These are phyloP conservation scores for Wickerhamiella brachini DNA, from an alignment of 805 yeast genomes.

Conservation along the genomic window DNA sequence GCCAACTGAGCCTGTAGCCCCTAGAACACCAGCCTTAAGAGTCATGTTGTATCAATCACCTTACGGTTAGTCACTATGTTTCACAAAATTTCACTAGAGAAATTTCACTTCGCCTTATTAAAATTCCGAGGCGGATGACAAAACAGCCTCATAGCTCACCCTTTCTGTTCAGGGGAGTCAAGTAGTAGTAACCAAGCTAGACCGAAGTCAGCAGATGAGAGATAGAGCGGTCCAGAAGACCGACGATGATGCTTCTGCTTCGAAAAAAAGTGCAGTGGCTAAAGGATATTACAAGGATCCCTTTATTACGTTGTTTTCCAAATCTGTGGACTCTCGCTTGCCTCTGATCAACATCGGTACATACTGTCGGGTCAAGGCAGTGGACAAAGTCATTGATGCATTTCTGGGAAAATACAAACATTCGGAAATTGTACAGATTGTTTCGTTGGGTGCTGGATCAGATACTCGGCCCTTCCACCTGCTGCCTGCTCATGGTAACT, in stretches of 20 bases:
- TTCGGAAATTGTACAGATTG: slow-evolving; percentile 27
- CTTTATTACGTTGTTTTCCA: slow-evolving; percentile 16
- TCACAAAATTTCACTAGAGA: not conserved
- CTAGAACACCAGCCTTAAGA: slow-evolving; percentile 59
- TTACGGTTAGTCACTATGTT: slow-evolving; percentile 4
- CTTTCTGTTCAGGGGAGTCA: no score
- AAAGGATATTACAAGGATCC: slow-evolving; percentile 35
- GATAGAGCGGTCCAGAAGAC: slow-evolving; percentile 36
- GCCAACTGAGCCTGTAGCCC: slow-evolving; percentile 97
- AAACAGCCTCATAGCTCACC: no score
- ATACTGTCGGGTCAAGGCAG: slow-evolving; percentile 34
- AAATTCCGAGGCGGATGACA: no score
- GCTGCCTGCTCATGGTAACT: slow-evolving; percentile 23
- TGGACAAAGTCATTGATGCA: slow-evolving; percentile 29
- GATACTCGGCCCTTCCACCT: slow-evolving; percentile 54
- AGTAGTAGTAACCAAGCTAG: no score
- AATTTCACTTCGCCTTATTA: no score
- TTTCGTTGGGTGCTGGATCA: slow-evolving; percentile 72
- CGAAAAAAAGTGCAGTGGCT: slow-evolving; percentile 34
- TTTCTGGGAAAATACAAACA: slow-evolving; percentile 23
- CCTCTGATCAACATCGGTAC: slow-evolving; percentile 56
- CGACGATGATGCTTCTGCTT: slow-evolving; percentile 46
- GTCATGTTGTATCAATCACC: slow-evolving; percentile 31
- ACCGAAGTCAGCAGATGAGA: not conserved
- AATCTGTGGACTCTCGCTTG: slow-evolving; percentile 26